phyloP scores from a whole-genome alignment of 148 eudicot species.

The Gaultheria prostrata region DNA sequence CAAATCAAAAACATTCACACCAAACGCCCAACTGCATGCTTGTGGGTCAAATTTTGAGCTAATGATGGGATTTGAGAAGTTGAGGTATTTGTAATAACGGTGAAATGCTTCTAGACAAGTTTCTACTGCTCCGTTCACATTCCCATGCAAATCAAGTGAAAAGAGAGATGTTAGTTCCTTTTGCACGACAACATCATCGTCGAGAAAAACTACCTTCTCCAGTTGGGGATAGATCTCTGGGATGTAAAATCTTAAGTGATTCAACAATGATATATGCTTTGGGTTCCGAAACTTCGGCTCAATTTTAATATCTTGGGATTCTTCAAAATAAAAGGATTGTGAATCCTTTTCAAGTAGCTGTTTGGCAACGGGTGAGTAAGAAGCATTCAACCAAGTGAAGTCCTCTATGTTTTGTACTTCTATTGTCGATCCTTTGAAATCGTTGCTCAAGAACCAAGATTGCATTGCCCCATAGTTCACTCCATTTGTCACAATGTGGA shows the following conservation, averaged over 20 bases:
- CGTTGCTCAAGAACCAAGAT: conserved; percentile 63
- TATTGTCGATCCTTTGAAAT: conserved; percentile 61
- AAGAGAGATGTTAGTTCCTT: conserved; percentile 73
- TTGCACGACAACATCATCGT: conserved; percentile 76
- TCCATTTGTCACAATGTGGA: conserved; percentile 69
- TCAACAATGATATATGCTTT: conserved; percentile 53
- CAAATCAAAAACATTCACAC: conserved; percentile 72
- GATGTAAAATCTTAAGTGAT: conserved; percentile 72
- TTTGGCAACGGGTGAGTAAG: conserved; percentile 59
- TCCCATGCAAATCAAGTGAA: conserved; percentile 70
- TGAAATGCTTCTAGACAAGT: conserved; percentile 82
- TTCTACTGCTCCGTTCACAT: conserved; percentile 84
- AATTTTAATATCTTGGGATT: conserved; percentile 36
- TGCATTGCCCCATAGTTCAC: conserved; percentile 66
- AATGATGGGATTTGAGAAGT: conserved; percentile 64
- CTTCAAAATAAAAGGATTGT: conserved; percentile 45
- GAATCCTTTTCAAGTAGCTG: conserved; percentile 35
- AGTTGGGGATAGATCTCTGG: conserved; percentile 73
- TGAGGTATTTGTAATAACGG: conserved; percentile 68
- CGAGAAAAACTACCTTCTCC: conserved; percentile 74
- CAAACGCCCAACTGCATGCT: conserved; percentile 91
- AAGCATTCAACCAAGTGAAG: conserved; percentile 67
- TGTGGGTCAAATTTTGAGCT: conserved; percentile 80
- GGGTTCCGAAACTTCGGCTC: conserved; percentile 61
- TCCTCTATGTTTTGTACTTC: conserved; percentile 66